Percentiles rank a stretch among this genome's conserved stretches.
These are phyloP conservation scores for Aureobasidium leucospermi DNA, from an alignment of 2,329 filamentous ascomycete genomes.

Conservation along the genomic window DNA sequence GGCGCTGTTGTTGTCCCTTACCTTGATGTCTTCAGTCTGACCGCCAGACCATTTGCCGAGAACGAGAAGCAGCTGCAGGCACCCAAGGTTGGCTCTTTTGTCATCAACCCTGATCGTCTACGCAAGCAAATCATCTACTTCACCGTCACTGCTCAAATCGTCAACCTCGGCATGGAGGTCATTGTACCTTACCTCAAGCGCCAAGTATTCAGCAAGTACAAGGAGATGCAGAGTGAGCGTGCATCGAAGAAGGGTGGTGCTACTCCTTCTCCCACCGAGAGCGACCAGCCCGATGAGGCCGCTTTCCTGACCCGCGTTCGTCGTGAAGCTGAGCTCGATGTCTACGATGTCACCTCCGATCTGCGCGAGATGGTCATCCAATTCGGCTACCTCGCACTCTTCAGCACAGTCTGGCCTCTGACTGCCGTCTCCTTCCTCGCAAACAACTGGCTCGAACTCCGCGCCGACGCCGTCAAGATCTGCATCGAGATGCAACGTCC, in stretches of 20 bases:
- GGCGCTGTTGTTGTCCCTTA: slow-evolving; percentile 76
- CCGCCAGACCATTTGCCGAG: slow-evolving; percentile 67
- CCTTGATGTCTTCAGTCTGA: slow-evolving; percentile 70
- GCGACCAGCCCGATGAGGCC: slow-evolving; percentile 70
- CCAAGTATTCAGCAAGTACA: slow-evolving; percentile 68
- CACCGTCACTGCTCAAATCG: slow-evolving; percentile 85
- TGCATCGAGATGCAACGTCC: slow-evolving; percentile 82
- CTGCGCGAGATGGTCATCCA: slow-evolving; percentile 85
- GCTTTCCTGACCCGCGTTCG: slow-evolving; percentile 75
- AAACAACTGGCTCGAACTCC: slow-evolving; percentile 94
- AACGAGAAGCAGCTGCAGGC: slow-evolving; percentile 61
- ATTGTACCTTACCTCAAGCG: slow-evolving; percentile 81
- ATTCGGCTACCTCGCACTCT: slow-evolving; percentile 81
- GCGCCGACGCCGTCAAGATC: slow-evolving; percentile 91
- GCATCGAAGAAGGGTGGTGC: slow-evolving; percentile 49
- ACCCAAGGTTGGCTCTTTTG: slow-evolving; percentile 54
- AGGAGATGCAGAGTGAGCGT: slow-evolving; percentile 59
- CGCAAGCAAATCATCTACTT: slow-evolving; percentile 93
- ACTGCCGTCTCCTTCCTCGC: slow-evolving; percentile 80
- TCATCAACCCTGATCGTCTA: slow-evolving; percentile 74
- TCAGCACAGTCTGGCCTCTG: slow-evolving; percentile 92
- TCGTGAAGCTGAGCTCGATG: slow-evolving; percentile 70
- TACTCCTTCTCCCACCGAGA: slow-evolving; percentile 34
- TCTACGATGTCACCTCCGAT: slow-evolving; percentile 85
- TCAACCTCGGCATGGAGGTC: slow-evolving; percentile 78